Evolutionary conservation across 495 filamentous ascomycete genomes (phyloP).

Genomic region (Polyplosphaeria fusca): DNA sequence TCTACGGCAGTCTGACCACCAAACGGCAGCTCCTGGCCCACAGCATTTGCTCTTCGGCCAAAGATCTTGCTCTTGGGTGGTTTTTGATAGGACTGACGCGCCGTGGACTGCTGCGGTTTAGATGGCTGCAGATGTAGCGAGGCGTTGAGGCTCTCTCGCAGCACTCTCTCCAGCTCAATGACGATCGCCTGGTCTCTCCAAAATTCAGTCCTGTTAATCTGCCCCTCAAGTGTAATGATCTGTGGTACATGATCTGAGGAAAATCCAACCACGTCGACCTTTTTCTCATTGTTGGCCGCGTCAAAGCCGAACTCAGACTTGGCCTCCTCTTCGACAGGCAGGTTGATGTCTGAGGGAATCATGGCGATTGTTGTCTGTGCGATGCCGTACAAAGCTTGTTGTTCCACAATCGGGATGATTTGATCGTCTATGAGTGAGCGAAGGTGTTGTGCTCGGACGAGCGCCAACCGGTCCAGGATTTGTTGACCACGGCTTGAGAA

Average conservation of each 20-base stretch:
- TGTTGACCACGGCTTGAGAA: slow-evolving; percentile 14
- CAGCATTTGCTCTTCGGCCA: background rate
- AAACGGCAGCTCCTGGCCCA: slow-evolving; percentile 2
- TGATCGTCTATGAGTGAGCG: slow-evolving; percentile 13
- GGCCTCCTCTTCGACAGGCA: slow-evolving; percentile 6
- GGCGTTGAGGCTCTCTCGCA: slow-evolving; percentile 17
- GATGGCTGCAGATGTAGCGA: background rate
- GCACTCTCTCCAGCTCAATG: slow-evolving; percentile 20
- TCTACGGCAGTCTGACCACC: slow-evolving; percentile 1
- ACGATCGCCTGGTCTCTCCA: slow-evolving; percentile 23
- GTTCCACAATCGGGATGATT: slow-evolving; percentile 25
- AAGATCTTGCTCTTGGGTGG: background rate
- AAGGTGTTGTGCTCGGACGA: slow-evolving; percentile 26
- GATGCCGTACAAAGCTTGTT: slow-evolving; percentile 29
- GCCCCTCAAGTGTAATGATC: slow-evolving; percentile 22
- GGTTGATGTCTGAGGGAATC: slow-evolving; percentile 26
- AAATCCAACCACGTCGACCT: slow-evolving; percentile 24
- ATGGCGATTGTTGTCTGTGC: slow-evolving; percentile 30
- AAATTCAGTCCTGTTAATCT: slow-evolving; percentile 27
- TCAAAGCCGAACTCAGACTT: slow-evolving; percentile 30
- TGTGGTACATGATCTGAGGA: slow-evolving; percentile 15
- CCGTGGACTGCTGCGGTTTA: background rate
- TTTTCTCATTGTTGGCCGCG: background rate
- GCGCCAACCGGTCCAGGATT: slow-evolving; percentile 22
- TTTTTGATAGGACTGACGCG: too few relatives aligned